Base-by-base conservation (phyloP, 202 grass and related monocot species). In the Carex sylvatica region DNA sequence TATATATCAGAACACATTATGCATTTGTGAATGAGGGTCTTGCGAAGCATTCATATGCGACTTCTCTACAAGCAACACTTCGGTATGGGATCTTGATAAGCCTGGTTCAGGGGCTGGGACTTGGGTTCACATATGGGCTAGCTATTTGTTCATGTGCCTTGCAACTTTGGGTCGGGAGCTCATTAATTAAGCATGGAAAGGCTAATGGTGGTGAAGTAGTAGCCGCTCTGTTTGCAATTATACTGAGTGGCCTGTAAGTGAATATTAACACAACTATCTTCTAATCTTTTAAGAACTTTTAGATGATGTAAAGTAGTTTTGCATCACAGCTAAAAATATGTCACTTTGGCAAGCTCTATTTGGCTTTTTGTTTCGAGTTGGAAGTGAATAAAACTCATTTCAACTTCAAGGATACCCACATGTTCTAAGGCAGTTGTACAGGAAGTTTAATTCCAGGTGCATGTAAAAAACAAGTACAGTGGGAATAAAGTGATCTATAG, bases 121-220 rank as follows among this genome's bases (percentile, higher is more conserved):
- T 98, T 42, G 95, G 95, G 80, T 98, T 95, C 88, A 98, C 95
- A 22, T 98, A 98, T 84, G 95, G 95, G 62, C 92, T 98, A 77
- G 95, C 95, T 56, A 98, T 98, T 84, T 98, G 95, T 86, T 98
- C 95, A 65, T 98, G 95, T 98, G 90, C 95, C 33, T 88, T 98
- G 61, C 95, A 98, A 85, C 92, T 98, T 88, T 95, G 95, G 95
- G 92, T 95, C 47, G 95, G 95, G 65, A 93, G 89, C 82, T 87
- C 86, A 70, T 88, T 95, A 42, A 91, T 98, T 71, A 76, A 54
- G 22, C 90, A 89, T 87, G 83, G 76, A 82, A 95, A 88, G 88
- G 95, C 92, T 78, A 93, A 93, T 86, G 95, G 95, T 23, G 95
- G 92, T 84, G 87, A 98, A 95, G 78, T 98, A 86, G 69, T 98